Evolutionary conservation across 805 yeast species (phyloP).

Genomic region (Candida saitoana): DNA sequence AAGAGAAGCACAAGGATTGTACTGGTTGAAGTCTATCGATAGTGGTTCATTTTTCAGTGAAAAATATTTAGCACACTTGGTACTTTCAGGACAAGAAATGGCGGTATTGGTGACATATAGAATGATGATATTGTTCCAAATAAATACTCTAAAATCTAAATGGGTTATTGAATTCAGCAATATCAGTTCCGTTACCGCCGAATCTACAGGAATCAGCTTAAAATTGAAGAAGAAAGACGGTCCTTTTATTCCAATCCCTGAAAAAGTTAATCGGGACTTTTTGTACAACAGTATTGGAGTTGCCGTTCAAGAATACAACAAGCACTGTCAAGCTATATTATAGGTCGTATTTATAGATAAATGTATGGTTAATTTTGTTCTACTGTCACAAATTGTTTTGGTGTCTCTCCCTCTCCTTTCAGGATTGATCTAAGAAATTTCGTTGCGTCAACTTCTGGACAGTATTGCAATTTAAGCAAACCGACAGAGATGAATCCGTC

Average conservation of each 20-base stretch:
- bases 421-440: conserved; percentile 41
- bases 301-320: conserved; percentile 80
- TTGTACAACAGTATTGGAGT: conserved; percentile 69
- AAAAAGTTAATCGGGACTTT: conserved; percentile 55
- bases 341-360: conserved; percentile 7
- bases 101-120: conserved; percentile 72
- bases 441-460: conserved; percentile 40
- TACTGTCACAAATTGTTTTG: conserved; percentile 5
- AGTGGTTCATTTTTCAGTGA: conserved; percentile 77
- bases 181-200: conserved; percentile 69
- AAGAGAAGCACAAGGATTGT: conserved; percentile 91
- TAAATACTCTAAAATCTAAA: conserved; percentile 54
- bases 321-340: conserved; percentile 51
- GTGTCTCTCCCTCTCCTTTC: conserved; percentile 44
- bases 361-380: not conserved
- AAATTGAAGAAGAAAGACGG: conserved; percentile 49
- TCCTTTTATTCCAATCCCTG: conserved; percentile 76
- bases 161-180: conserved; percentile 71
- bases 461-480: conserved; percentile 53
- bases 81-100: conserved; percentile 74
- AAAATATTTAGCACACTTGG: conserved; percentile 77
- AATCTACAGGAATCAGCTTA: conserved; percentile 72
- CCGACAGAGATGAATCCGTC: conserved; percentile 40
- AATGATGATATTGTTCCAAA: conserved; percentile 62
- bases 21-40: conserved; percentile 77